Evolutionary conservation across 768 basidiomycete genomes (phyloP).

Genomic region (Mycena belliarum): DNA sequence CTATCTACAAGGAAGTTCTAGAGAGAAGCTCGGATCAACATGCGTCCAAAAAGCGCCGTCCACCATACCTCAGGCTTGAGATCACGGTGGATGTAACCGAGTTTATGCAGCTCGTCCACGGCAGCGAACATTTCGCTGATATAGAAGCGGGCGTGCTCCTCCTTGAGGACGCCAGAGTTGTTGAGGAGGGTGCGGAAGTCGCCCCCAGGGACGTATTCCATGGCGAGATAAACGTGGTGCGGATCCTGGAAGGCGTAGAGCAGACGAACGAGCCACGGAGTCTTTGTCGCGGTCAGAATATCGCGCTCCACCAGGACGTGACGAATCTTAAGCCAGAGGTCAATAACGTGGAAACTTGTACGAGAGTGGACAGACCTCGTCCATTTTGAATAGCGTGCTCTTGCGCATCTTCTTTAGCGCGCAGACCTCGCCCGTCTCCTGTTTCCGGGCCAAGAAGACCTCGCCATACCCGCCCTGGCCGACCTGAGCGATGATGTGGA

Average conservation of each 20-base stretch:
- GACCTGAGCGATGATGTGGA: constrained; percentile 98
- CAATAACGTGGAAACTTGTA: constrained; percentile 1
- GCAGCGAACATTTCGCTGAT: constrained; percentile 97
- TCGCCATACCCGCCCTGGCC: constrained; percentile 99
- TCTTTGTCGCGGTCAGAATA: constrained; percentile 95
- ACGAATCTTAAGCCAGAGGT: constrained; percentile 63
- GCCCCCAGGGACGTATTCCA: constrained; percentile 88
- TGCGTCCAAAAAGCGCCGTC: not conserved
- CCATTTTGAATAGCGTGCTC: constrained; percentile 94
- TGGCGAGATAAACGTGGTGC: constrained; percentile 77
- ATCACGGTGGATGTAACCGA: constrained; percentile 98
- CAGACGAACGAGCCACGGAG: constrained; percentile 93
- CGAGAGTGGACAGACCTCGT: constrained; percentile 64
- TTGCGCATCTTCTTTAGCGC: constrained; percentile 98
- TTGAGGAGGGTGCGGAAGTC: constrained; percentile 97
- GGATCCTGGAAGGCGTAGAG: constrained; percentile 97
- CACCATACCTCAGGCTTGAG: constrained; percentile 90
- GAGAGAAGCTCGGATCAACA: constrained; percentile 29
- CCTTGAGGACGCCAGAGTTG: constrained; percentile 96
- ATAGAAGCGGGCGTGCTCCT: constrained; percentile 96
- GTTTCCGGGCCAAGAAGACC: constrained; percentile 93
- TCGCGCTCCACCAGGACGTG: constrained; percentile 98
- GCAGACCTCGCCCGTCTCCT: constrained; percentile 94
- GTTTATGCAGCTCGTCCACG: constrained; percentile 92
- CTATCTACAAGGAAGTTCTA: constrained; percentile 95